These are phyloP conservation scores for Russula griseocarnosa DNA, from an alignment of 768 basidiomycete genomes.

Conservation along the genomic window DNA sequence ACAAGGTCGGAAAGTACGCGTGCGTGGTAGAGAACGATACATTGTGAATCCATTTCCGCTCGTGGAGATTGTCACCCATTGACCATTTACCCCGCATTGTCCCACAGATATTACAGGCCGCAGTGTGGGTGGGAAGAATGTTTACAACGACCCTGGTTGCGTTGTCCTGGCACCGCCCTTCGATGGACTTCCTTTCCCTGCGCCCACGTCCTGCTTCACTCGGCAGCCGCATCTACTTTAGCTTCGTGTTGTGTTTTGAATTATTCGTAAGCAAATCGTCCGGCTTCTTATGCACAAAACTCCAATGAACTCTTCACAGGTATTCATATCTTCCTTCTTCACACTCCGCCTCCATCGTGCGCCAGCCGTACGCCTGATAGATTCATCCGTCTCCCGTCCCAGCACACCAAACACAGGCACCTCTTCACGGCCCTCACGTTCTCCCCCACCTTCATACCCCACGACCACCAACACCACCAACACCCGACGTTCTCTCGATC, in stretches of 20 bases:
- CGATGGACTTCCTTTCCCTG: conserved; percentile 40
- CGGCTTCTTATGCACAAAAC: background rate
- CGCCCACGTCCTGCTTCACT: conserved; percentile 37
- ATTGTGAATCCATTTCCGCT: conserved; percentile 43
- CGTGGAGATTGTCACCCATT: background rate
- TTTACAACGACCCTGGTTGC: conserved; percentile 46
- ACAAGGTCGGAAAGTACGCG: conserved; percentile 68
- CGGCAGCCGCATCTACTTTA: conserved; percentile 46
- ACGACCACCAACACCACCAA: conserved; percentile 3
- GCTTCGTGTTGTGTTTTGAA: conserved; percentile 47
- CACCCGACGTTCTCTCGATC: conserved; percentile 35
- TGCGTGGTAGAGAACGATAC: conserved; percentile 60
- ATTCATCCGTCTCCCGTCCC: conserved; percentile 45
- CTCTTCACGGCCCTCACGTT: conserved; percentile 40
- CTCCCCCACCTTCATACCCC: conserved; percentile 34
- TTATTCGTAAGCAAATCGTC: conserved; percentile 46
- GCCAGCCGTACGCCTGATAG: conserved; percentile 65
- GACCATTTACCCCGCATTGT: conserved; percentile 2
- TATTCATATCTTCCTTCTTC: conserved; percentile 47
- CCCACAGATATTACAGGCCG: conserved; percentile 54
- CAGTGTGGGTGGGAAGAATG: conserved; percentile 56
- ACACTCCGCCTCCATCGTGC: conserved; percentile 63
- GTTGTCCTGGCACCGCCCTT: conserved; percentile 41
- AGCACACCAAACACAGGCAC: conserved; percentile 29
- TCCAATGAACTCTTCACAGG: conserved; percentile 38